Base-by-base conservation (phyloP, 2,329 filamentous ascomycete species). In the Aspergillus caelatus region DNA sequence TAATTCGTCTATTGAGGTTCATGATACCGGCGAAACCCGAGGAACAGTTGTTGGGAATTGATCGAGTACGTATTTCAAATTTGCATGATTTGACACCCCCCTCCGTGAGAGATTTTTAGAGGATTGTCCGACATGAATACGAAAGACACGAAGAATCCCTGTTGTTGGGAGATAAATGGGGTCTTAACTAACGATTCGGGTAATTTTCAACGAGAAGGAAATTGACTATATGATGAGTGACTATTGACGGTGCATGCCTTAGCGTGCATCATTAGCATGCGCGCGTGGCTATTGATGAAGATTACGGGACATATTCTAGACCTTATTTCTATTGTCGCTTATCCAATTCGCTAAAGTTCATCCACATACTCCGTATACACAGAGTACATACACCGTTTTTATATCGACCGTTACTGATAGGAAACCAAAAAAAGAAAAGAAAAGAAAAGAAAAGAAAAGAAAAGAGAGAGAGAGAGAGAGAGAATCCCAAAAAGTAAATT, bases 11-110 rank as follows among this genome's bases (percentile, higher is more conserved):
- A 11, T 45, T 16, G 52, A 28, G 23, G 46, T 16, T 9, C 3
- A 28, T 46, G 54, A 59, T 56, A 58, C 59, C 62, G 62, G 62
- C 41, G 62, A 64, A 64, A 64, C 58, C 62, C 62, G 62, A 64
- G 55, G 52, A n/a, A 59, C 45, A 59, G 36, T 45, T 28, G 21
- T 52, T 30, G 23, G 34, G 32, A 41, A 10, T 46, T 21, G 19
- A 32, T 52, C 28, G 11, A 52, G 28, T 52, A n/a, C n/a, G n/a
- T n/a, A 32, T n/a, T 52, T 21, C 7, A 16, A 16, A 19, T 52
- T 32, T 32, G 16, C 19, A 41, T 41, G 19, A 41, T 41, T 41
- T 10, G 8, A 36, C 26, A 26, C 26, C 8, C 41, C 41, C 41
- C 19, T 26, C 23, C 23, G 11, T 19, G 39, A n/a, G 39, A 41